Percentiles rank a stretch among this genome's conserved stretches.
Evolutionary conservation across 2,329 filamentous ascomycete genomes (phyloP).

Genomic region (Epichloe sibirici): DNA sequence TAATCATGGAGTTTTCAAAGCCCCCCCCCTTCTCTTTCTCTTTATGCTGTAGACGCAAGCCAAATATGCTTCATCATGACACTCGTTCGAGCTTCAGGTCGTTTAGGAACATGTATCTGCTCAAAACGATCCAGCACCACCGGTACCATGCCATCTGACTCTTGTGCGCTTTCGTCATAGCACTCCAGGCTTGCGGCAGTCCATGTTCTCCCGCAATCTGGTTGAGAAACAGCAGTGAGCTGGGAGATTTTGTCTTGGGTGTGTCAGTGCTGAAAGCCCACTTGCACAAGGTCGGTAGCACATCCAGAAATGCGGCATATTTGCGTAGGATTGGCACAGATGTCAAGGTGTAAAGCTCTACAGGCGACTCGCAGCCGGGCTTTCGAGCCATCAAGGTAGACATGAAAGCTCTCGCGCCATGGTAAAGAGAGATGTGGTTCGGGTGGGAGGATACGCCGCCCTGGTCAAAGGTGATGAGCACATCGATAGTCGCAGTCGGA

Average conservation of each 20-base stretch:
- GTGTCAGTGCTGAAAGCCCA: constrained; percentile 27
- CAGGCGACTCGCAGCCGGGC: constrained; percentile 55
- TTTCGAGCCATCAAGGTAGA: constrained; percentile 50
- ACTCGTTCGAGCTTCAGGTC: constrained; percentile 52
- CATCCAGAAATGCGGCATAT: constrained; percentile 67
- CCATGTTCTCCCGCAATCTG: constrained; percentile 46
- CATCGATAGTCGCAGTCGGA: constrained; percentile 52
- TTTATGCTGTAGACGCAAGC: too few species aligned
- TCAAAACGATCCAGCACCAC: constrained; percentile 86
- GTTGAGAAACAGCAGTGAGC: constrained; percentile 55
- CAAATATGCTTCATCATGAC: constrained; percentile 4
- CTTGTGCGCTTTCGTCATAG: constrained; percentile 82
- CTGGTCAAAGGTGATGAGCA: constrained; percentile 82
- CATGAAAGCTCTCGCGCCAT: constrained; percentile 67
- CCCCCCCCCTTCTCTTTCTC: too few species aligned
- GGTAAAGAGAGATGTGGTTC: constrained; percentile 84
- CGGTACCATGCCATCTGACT: constrained; percentile 99
- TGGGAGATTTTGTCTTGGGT: constrained; percentile 30
- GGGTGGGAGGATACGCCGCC: constrained; percentile 75
- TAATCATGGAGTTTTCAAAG: too few species aligned
- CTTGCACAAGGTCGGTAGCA: constrained; percentile 51
- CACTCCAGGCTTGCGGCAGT: constrained; percentile 53
- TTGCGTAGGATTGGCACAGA: constrained; percentile 65
- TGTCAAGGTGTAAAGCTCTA: constrained; percentile 76
- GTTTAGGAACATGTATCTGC: constrained; percentile 92